These are phyloP conservation scores for Solanum boliviense DNA, from an alignment of 257 asterid genomes.

Conservation along the genomic window DNA sequence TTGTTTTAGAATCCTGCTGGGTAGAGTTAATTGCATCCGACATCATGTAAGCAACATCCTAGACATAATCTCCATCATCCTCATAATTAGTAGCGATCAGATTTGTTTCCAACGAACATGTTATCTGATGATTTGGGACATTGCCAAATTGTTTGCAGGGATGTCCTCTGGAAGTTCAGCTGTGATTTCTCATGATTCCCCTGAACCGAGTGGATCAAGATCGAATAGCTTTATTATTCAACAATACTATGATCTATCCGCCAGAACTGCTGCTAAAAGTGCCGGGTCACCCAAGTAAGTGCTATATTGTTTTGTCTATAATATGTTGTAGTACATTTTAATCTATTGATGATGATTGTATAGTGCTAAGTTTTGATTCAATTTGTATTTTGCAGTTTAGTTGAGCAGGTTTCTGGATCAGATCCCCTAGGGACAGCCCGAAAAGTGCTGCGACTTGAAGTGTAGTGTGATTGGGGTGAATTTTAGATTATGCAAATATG, in stretches of 20 bases:
- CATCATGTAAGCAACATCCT: too few species aligned
- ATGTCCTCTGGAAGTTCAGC: conserved; percentile 21
- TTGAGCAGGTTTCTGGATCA: neutral
- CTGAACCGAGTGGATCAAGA: neutral
- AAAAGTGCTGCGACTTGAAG: neutral
- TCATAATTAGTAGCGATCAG: neutral
- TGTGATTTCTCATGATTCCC: conserved; percentile 1
- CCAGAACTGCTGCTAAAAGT: neutral
- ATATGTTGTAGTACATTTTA: neutral
- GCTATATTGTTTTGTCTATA: neutral
- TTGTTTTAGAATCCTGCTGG: neutral
- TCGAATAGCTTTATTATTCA: conserved; percentile 2
- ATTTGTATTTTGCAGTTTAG: conserved; percentile 11
- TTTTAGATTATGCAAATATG: neutral
- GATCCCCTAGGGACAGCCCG: neutral
- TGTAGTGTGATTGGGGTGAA: neutral
- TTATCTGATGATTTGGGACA: neutral
- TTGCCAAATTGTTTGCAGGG: conserved; percentile 9
- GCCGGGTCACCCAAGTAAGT: conserved; percentile 22
- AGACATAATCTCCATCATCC: too few species aligned
- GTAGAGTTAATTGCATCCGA: neutral
- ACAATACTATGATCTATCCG: conserved; percentile 5
- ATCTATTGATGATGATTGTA: neutral
- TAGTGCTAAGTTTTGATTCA: neutral
- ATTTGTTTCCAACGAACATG: neutral